These are phyloP conservation scores for Russula brevipes DNA, from an alignment of 768 basidiomycete genomes.

Conservation along the genomic window DNA sequence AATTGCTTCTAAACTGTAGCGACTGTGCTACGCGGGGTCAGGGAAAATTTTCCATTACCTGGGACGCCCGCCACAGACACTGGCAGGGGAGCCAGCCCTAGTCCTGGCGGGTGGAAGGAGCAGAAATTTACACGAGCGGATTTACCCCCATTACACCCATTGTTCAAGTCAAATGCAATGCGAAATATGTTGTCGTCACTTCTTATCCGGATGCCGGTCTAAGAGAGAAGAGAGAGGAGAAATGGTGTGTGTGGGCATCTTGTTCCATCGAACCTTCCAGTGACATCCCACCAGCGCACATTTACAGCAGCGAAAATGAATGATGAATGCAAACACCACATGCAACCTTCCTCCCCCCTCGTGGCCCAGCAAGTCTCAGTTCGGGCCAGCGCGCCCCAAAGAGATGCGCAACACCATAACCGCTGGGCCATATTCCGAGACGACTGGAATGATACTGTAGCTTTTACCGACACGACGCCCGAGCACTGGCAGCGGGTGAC, in stretches of 20 bases:
- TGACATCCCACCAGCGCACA: constrained; percentile 45
- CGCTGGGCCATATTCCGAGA: constrained; percentile 56
- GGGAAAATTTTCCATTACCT: no score
- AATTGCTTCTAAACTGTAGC: no score
- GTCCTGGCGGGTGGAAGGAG: no score
- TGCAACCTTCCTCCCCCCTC: constrained; percentile 75
- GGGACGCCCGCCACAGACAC: no score
- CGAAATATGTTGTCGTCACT: constrained; percentile 63
- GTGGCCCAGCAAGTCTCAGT: constrained; percentile 76
- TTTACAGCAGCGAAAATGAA: constrained; percentile 75
- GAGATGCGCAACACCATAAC: constrained; percentile 63
- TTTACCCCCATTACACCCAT: constrained; percentile 60
- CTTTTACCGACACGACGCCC: constrained; percentile 71
- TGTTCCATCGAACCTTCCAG: neutral
- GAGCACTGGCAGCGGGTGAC: constrained; percentile 60
- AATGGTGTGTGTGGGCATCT: constrained; percentile 44
- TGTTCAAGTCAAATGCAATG: constrained; percentile 61
- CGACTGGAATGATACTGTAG: constrained; percentile 47
- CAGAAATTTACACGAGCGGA: constrained; percentile 27
- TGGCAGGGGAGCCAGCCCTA: no score
- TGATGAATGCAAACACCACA: constrained; percentile 74
- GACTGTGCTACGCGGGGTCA: no score
- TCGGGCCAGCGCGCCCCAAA: constrained; percentile 69
- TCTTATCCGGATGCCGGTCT: constrained; percentile 55
- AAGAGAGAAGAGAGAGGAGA: constrained; percentile 45